Evolutionary conservation across 192 early-diverging fungal species (phyloP), one percentile per base, ranked within the genome.

Genomic region (Backusella westeae): DNA sequence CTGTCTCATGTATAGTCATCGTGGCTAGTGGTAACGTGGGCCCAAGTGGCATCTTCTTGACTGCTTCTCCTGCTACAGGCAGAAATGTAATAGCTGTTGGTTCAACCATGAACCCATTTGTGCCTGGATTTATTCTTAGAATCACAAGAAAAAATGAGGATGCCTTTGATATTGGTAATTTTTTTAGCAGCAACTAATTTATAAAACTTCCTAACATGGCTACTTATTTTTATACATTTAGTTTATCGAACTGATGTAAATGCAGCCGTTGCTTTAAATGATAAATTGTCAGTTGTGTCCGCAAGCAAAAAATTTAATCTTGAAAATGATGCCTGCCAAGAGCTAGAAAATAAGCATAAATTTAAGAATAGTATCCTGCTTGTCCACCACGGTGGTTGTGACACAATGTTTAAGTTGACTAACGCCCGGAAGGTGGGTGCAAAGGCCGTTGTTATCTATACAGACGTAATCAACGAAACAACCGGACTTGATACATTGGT

Each of bases 1-100:
- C 6, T 49, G 19, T 49, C 15, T 49, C 5, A 49, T 26, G 2
- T 26, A 71, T 46, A 81, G 83, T 93, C 46, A 85, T 90, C 9
- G 86, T 87, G 4, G 88, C 93, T 0, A 85, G 81, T 46, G 91
- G 92, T 17, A 93, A 94, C 36, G 85, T 85, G 34, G 93, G 93
- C 29, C 70, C 78, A 6, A 85, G 85, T 71, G 92, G 91, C 14
- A 77, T 93, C 14, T 91, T 88, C 63, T 79, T 87, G 4, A 80
- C 86, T 9, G 84, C 86, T 8, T 84, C 89, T 2, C 92, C 93
- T 0, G 90, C 85, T 21, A 83, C 88, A 46, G 90, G 85, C 15
- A 70, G 63, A 6, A 83, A 85, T 21, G 85, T 89, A 1, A 89
- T 93, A 26, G 83, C 87, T 4, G 91, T 90, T 14, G 91, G 85